Evolutionary conservation across 768 basidiomycete genomes (phyloP).

Genomic region (Lactarius sp.): DNA sequence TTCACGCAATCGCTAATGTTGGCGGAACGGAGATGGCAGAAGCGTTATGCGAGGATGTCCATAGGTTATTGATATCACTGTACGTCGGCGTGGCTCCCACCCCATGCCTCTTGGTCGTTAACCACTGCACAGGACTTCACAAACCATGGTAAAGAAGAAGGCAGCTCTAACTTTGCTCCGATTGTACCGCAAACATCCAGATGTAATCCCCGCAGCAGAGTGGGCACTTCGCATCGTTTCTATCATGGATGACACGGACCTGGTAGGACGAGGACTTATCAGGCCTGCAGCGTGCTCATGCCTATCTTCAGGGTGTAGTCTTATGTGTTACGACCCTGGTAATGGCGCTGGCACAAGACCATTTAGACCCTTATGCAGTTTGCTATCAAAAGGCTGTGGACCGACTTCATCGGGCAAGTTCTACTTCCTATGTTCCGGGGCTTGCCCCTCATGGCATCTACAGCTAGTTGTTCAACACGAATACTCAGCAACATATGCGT

Average conservation of each 20-base stretch:
- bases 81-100: slow-evolving; percentile 35
- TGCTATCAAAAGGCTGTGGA: slow-evolving; percentile 96
- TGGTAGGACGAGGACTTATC: slow-evolving; percentile 43
- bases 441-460: neutral
- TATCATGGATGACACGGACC: slow-evolving; percentile 90
- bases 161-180: slow-evolving; percentile 91
- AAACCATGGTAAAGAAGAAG: slow-evolving; percentile 96
- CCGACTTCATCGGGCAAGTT: slow-evolving; percentile 66
- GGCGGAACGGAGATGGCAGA: slow-evolving; percentile 99
- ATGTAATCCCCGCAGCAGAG: slow-evolving; percentile 87
- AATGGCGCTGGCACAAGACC: slow-evolving; percentile 90
- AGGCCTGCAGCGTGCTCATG: neutral
- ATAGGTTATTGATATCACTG: slow-evolving; percentile 93
- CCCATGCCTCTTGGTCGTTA: slow-evolving; percentile 19
- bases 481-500: slow-evolving; percentile 83
- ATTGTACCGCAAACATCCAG: slow-evolving; percentile 92
- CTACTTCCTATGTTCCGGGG: neutral
- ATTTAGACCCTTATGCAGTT: slow-evolving; percentile 84
- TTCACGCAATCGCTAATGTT: slow-evolving; percentile 98
- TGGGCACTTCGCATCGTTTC: slow-evolving; percentile 95
- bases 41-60: slow-evolving; percentile 88
- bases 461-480: slow-evolving; percentile 91
- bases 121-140: slow-evolving; percentile 65
- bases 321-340: slow-evolving; percentile 91
- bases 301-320: slow-evolving; percentile 71